A percentile compares a stretch with the other conserved stretches of the same genome.
Conservation (phyloP, 1,139 yeast species). For the Scheffersomyces parashehatae region DNA sequence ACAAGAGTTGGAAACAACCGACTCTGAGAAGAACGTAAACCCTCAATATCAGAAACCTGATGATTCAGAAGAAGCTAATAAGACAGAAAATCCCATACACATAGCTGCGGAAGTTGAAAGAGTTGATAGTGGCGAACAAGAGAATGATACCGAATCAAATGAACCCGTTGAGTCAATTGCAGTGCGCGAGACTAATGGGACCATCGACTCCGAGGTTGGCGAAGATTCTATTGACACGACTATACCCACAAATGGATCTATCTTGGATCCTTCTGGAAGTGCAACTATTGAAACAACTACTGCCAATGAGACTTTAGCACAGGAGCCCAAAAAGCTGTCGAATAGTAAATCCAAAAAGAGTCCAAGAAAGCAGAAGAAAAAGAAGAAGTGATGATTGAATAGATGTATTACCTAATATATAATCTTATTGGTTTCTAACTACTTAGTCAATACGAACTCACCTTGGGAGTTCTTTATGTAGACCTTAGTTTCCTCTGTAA, state of each 20-base stretch:
- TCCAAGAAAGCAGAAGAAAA: conserved; percentile 1
- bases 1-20: not conserved
- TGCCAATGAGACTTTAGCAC: too few relatives aligned
- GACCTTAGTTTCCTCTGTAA: conserved; percentile 71
- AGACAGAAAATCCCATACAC: not conserved
- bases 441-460: conserved; percentile 36
- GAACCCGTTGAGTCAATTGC: not conserved
- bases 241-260: too few relatives aligned
- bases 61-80: not conserved
- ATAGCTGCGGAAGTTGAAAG: not conserved
- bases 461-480: conserved; percentile 47
- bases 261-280: too few relatives aligned
- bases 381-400: not conserved
- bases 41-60: not conserved
- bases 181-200: too few relatives aligned
- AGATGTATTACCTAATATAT: too few relatives aligned
- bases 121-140: not conserved
- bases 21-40: not conserved
- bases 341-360: conserved; percentile 1
- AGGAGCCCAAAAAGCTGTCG: too few relatives aligned
- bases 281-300: too few relatives aligned
- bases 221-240: too few relatives aligned
- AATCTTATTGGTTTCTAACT: not conserved
- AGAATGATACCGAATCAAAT: not conserved
- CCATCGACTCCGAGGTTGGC: too few relatives aligned